Conservation (phyloP, 768 basidiomycete species). For the Calocera viscosa region DNA sequence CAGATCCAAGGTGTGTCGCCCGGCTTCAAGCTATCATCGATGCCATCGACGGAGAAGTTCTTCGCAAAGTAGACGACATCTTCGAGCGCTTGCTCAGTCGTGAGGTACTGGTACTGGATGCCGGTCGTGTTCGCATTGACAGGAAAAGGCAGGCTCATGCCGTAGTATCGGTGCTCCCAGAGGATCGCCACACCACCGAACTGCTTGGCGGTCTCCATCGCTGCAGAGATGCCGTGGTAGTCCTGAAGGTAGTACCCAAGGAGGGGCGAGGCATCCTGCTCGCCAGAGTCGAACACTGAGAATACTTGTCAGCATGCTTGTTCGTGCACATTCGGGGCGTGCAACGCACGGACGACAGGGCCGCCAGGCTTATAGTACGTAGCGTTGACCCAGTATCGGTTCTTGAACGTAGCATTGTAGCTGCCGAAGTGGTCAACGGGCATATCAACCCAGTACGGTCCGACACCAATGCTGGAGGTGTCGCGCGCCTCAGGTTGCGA, state of each 20-base stretch:
- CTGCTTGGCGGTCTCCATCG: constrained; percentile 37
- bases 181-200: constrained; percentile 38
- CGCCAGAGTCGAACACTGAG: constrained; percentile 42
- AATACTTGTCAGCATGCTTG: not conserved
- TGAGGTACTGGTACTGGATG: constrained; percentile 37
- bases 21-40: constrained; percentile 30
- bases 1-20: constrained; percentile 37
- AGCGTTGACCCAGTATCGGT: constrained; percentile 40
- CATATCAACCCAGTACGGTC: constrained; percentile 26
- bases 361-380: constrained; percentile 39
- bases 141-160: constrained; percentile 37
- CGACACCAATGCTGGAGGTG: not conserved
- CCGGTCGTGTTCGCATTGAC: constrained; percentile 39
- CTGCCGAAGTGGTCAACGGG: constrained; percentile 37
- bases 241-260: constrained; percentile 42
- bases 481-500: not conserved
- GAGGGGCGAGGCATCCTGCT: constrained; percentile 38
- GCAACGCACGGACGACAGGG: constrained; percentile 35
- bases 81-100: constrained; percentile 39
- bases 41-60: constrained; percentile 24
- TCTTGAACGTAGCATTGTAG: constrained; percentile 31
- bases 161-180: constrained; percentile 43
- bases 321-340: not conserved
- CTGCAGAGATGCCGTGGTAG: constrained; percentile 38
- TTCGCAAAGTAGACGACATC: constrained; percentile 41